phyloP scores from a whole-genome alignment of 768 basidiomycete species.

The Strobilomyces dryophilus region DNA sequence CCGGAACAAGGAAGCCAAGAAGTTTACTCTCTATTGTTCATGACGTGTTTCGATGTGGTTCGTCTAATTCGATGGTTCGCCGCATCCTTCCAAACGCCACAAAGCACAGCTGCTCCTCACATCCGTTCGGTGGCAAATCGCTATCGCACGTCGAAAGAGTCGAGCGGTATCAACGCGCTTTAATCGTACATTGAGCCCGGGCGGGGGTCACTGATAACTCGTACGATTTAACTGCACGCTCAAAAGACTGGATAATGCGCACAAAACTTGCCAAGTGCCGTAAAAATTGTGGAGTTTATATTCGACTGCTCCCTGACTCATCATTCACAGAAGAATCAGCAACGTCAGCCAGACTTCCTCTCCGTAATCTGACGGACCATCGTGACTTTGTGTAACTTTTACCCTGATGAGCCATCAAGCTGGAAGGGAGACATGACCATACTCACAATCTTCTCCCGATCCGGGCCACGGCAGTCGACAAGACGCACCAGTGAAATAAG shows the following conservation, averaged over 20 bases:
- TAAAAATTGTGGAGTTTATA: conserved; percentile 12
- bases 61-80: conserved; percentile 1
- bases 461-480: not conserved
- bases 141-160: not conserved
- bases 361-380: conserved; percentile 4
- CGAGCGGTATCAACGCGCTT: not conserved
- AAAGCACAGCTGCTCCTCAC: conserved; percentile 20
- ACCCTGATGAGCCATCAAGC: not conserved
- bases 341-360: conserved; percentile 14
- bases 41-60: conserved; percentile 5
- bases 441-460: conserved; percentile 2
- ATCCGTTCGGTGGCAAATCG: not conserved
- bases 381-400: not conserved
- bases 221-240: not conserved
- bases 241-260: not conserved
- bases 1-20: conserved; percentile 20
- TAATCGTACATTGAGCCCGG: not conserved
- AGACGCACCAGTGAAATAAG: conserved; percentile 1
- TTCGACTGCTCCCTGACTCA: conserved; percentile 1
- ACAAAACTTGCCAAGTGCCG: conserved; percentile 14
- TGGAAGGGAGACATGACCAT: conserved; percentile 1
- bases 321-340: conserved; percentile 11
- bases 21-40: conserved; percentile 20
- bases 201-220: not conserved
- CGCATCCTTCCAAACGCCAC: conserved; percentile 18